phyloP scores from a whole-genome alignment of 2,329 filamentous ascomycete genomes.

The Delphinella strobiligena region DNA sequence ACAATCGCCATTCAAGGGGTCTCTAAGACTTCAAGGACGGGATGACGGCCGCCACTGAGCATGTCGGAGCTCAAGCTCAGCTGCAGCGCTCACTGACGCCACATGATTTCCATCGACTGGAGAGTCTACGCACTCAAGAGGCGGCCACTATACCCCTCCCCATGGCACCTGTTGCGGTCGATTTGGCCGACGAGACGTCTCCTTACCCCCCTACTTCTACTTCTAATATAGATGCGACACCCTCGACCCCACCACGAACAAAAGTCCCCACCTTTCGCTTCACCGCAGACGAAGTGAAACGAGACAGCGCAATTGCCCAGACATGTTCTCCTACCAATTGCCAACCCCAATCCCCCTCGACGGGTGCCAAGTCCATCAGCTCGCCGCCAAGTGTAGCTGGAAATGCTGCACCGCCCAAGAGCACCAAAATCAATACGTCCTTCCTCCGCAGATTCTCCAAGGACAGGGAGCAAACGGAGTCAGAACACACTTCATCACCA shows the following conservation, averaged over 20 bases:
- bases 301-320: slow-evolving; percentile 18
- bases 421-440: slow-evolving; percentile 11
- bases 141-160: neutral
- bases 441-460: slow-evolving; percentile 10
- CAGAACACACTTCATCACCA: no score
- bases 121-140: slow-evolving; percentile 3
- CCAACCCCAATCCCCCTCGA: neutral
- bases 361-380: no score
- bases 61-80: neutral
- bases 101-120: slow-evolving; percentile 6
- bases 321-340: slow-evolving; percentile 2
- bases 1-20: no score
- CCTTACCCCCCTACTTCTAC: no score
- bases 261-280: neutral
- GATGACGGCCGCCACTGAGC: neutral
- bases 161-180: no score
- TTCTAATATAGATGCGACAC: no score
- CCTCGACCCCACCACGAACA: neutral
- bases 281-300: slow-evolving; percentile 17
- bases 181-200: no score
- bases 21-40: no score
- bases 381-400: no score
- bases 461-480: slow-evolving; percentile 7
- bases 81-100: slow-evolving; percentile 6
- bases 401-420: slow-evolving; percentile 4